These are phyloP conservation scores for Thermochaetoides thermophila DNA, from an alignment of 495 filamentous ascomycete genomes.

Conservation along the genomic window DNA sequence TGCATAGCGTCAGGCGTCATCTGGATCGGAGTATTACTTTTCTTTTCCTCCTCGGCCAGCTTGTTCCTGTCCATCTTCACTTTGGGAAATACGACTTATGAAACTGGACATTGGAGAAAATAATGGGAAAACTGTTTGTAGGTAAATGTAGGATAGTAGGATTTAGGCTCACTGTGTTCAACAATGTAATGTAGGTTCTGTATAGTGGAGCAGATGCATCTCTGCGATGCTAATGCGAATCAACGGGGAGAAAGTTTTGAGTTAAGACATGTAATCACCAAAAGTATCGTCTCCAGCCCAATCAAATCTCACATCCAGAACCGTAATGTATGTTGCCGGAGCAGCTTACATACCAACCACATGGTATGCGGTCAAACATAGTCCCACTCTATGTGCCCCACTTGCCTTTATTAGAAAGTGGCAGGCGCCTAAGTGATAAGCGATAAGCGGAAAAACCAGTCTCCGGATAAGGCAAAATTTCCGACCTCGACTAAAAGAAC, in stretches of 20 bases:
- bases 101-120: background rate
- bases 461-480: slow-evolving; percentile 14
- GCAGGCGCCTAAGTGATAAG: slow-evolving; percentile 1
- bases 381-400: too few species aligned
- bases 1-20: slow-evolving; percentile 20
- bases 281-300: too few species aligned
- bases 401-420: slow-evolving; percentile 3
- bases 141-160: background rate
- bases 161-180: background rate
- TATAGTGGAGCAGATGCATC: background rate
- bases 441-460: slow-evolving; percentile 13
- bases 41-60: background rate
- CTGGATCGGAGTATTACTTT: slow-evolving; percentile 7
- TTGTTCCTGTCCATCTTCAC: background rate
- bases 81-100: background rate
- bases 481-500: slow-evolving; percentile 1
- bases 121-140: background rate
- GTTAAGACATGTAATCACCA: too few species aligned
- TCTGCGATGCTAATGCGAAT: background rate
- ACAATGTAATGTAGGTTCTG: slow-evolving; percentile 5
- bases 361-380: too few species aligned
- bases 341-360: too few species aligned
- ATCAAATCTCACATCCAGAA: too few species aligned
- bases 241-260: too few species aligned
- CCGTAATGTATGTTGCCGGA: too few species aligned